Percentiles rank a stretch among this genome's conserved stretches.
Conservation (phyloP, 2,329 filamentous ascomycete genomes). For the Colletotrichum trifolii region DNA sequence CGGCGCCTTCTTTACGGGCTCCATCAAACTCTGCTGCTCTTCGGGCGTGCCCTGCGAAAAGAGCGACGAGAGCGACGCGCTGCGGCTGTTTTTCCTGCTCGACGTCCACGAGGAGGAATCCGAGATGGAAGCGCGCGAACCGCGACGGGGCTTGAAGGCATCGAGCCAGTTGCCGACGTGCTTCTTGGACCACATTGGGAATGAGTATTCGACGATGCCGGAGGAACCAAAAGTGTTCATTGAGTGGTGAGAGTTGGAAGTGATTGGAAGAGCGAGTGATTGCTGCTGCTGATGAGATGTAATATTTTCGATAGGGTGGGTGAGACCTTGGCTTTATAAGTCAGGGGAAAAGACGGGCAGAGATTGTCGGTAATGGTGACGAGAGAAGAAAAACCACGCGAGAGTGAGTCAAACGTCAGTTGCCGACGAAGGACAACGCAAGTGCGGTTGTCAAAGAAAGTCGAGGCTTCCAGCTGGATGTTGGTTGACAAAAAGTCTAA, state of each 20-base stretch:
- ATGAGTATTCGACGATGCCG: constrained; percentile 14
- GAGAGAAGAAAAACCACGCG: constrained; percentile 19
- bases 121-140: constrained; percentile 21
- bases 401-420: background rate
- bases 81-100: constrained; percentile 19
- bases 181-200: constrained; percentile 33
- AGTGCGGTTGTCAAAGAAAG: constrained; percentile 18
- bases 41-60: constrained; percentile 8
- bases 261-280: background rate
- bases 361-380: background rate
- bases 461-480: background rate
- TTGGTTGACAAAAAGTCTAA: background rate
- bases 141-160: constrained; percentile 29
- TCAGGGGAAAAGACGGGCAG: constrained; percentile 4
- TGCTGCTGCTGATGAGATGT: constrained; percentile 11
- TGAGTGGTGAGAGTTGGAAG: constrained; percentile 7
- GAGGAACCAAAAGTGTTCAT: constrained; percentile 12
- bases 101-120: constrained; percentile 11
- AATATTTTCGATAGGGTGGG: constrained; percentile 1
- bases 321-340: constrained; percentile 29
- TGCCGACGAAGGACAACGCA: constrained; percentile 5
- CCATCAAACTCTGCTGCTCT: constrained; percentile 30
- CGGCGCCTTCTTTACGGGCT: constrained; percentile 15
- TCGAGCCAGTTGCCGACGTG: constrained; percentile 30
- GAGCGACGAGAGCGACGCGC: constrained; percentile 21